Evolutionary conservation across 2,329 filamentous ascomycete genomes (phyloP), one percentile per base, ranked within the genome.

Genomic region (Pseudocercospora crystallina): DNA sequence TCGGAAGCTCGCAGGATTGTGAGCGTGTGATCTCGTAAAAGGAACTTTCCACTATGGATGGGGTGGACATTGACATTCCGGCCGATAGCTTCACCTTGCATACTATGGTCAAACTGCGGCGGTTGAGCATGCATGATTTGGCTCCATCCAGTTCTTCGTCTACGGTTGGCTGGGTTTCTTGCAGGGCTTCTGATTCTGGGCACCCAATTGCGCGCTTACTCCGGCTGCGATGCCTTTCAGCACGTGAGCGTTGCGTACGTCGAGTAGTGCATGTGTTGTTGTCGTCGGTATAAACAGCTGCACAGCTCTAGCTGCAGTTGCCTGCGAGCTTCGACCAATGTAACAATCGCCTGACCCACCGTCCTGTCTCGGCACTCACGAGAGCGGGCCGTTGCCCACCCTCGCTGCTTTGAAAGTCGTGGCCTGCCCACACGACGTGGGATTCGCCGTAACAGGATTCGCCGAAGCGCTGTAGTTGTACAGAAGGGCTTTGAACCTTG

Each of bases 1-100:
- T 33, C 71, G 65, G 52, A 71, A 65, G 41, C 63, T 77, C 35
- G 38, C 58, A 30, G 59, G 61, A 44, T 49, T 57, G 26, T 61
- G 46, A 61, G 44, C 37, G 45, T 30, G 41, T 36, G 30, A 51
- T 46, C 41, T 51, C 35, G 35, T 35, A 41, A 41, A 26, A 26
- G 20, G 20, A 26, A 26, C 20, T 26, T 26, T 7, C 20, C 20
- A 26, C 20, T 26, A 26, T 7, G 20, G 20, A 26, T 7, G 20
- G 20, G 20, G 4, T 26, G 20, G 20, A 26, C 20, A 26, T 4
- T 26, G 20, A 26, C 20, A 26, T 26, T 26, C 20, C 20, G 7
- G 9, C 7, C 17, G 15, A 40, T 11, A 40, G 20, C 17, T 40
- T 26, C 20, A 17, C 13, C 13, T 40, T 26, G 17, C 38, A 40